phyloP scores from a whole-genome alignment of 176 grass and related monocot genomes.

The Oryza meridionalis region DNA sequence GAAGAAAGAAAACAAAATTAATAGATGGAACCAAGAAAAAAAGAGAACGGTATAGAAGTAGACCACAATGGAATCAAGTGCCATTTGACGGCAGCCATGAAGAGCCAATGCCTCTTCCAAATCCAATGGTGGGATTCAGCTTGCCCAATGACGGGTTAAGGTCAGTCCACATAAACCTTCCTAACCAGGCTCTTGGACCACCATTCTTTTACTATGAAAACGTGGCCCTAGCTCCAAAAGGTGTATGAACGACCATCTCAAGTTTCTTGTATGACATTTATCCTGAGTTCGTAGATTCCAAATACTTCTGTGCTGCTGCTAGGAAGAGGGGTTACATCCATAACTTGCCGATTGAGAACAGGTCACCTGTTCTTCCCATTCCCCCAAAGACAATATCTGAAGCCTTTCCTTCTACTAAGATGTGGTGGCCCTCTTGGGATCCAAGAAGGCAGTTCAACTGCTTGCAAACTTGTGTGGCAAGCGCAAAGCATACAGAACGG shows the following conservation, averaged over 20 bases:
- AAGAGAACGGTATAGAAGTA: conserved; percentile 45
- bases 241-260: conserved; percentile 63
- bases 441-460: conserved; percentile 79
- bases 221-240: conserved; percentile 74
- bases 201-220: conserved; percentile 93
- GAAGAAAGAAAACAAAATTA: conserved; percentile 33
- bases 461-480: conserved; percentile 69
- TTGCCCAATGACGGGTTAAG: conserved; percentile 49
- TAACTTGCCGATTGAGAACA: conserved; percentile 67
- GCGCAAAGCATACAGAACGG: conserved; percentile 58
- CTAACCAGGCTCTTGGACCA: conserved; percentile 55
- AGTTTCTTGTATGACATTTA: conserved; percentile 77
- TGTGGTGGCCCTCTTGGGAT: conserved; percentile 87
- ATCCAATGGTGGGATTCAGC: conserved; percentile 76
- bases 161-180: conserved; percentile 38
- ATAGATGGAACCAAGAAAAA: conserved; percentile 26
- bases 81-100: conserved; percentile 34
- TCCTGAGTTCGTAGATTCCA: conserved; percentile 86
- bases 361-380: conserved; percentile 54
- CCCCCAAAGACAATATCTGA: conserved; percentile 68
- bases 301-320: conserved; percentile 65
- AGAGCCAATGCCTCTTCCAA: conserved; percentile 49
- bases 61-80: conserved; percentile 32
- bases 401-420: conserved; percentile 58
- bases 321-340: conserved; percentile 85